Evolutionary conservation across 164 flowering plant genomes (phyloP), one percentile per base, ranked within the genome.

Genomic region (Chloranthus sessilifolius): DNA sequence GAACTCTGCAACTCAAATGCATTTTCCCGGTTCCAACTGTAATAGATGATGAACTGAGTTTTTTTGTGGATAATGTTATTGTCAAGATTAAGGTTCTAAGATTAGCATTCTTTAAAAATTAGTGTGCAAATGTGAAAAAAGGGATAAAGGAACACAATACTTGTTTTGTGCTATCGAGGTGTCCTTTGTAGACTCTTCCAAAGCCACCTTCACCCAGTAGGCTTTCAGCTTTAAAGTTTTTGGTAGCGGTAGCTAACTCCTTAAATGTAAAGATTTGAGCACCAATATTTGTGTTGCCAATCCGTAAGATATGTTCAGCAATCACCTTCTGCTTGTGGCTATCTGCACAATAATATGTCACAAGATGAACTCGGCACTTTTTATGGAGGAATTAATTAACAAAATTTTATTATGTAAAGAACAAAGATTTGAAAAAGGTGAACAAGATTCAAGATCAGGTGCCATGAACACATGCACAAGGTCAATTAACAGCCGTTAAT

Each of bases 151-250:
- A 43, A 11, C 14, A n/a, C 3, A 12, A 11, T 77, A 81, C 88
- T 49, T 77, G 74, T 23, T 77, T 66, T 62, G 40, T 36, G 68
- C 43, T 65, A 36, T 67, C 69, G 22, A 82, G 22, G 36, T 19
- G 43, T 22, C 88, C 92, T 66, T 76, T 82, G 69, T 84, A 84
- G 10, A 87, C 95, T 65, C 82, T 76, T 52, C 95, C 95, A 40
- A 84, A 87, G 5, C 95, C 95, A 3, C 95, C 95, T 77, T 83
- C 89, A 12, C 95, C 95, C 5, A 87, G 33, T 43, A 78, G 59
- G 64, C 51, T 58, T 0, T 80, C 79, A 24, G 66, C 42, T 28
- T 70, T 62, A 70, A 87, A 87, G 53, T 78, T 78, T 4, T 74
- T 39, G 1, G 92, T 83, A 10, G 83, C 89, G 21, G 34, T 50